Percentiles rank a stretch among this genome's conserved stretches.
Conservation (phyloP, 371 early-diverging fungal genomes). For the Mortierella sp. region DNA sequence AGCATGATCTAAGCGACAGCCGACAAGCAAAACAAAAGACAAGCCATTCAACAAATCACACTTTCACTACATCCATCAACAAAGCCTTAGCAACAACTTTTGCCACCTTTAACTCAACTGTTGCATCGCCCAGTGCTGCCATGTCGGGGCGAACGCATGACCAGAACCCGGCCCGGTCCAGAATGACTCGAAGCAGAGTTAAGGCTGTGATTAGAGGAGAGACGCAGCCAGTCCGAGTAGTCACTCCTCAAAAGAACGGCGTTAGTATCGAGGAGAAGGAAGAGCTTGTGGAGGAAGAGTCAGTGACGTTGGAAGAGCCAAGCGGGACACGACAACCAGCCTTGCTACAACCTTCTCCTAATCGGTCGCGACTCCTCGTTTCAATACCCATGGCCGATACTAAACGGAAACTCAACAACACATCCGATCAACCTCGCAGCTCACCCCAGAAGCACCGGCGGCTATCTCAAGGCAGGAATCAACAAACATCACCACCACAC, state of each 20-base stretch:
- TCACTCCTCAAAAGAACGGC: neutral
- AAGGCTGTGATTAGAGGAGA: neutral
- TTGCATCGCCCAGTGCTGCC: conserved; percentile 9
- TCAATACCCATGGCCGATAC: conserved; percentile 19
- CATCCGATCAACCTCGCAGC: neutral
- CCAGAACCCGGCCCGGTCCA: neutral
- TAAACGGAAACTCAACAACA: conserved; percentile 15
- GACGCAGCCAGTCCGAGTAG: neutral
- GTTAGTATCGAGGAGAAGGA: neutral
- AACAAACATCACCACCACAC: neutral
- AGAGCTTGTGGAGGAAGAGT: neutral
- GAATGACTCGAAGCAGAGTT: conserved; percentile 8
- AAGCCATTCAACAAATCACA: neutral
- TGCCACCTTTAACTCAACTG: neutral
- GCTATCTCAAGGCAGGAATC: neutral
- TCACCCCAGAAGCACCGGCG: conserved; percentile 17
- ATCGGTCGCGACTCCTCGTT: conserved; percentile 18
- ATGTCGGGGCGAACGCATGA: conserved; percentile 13
- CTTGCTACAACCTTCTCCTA: neutral
- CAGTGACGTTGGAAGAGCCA: neutral
- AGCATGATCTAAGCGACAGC: conserved; percentile 6
- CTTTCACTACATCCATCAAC: neutral
- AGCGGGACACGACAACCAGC: neutral
- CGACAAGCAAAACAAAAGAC: neutral
- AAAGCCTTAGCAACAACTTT: neutral